phyloP scores from a whole-genome alignment of 2,329 filamentous ascomycete species.

The Aphanocladium album region DNA sequence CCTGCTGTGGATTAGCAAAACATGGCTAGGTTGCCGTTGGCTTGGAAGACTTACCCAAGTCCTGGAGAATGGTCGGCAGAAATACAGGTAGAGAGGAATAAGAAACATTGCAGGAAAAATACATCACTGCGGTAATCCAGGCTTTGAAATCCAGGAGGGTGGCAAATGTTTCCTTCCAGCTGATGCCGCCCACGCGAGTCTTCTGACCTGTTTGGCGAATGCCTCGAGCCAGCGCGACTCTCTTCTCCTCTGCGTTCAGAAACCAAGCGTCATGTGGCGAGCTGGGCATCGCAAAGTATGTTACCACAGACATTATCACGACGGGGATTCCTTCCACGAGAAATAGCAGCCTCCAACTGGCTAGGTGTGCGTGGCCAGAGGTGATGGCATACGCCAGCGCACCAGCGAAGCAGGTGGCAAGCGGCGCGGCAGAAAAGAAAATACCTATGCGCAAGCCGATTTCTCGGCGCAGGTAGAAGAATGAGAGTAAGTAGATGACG shows the following conservation, averaged over 20 bases:
- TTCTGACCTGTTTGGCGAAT: constrained; percentile 19
- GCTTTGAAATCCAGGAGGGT: constrained; percentile 30
- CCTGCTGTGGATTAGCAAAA: constrained; percentile 14
- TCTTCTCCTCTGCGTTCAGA: constrained; percentile 24
- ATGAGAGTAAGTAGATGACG: constrained; percentile 26
- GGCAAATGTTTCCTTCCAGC: constrained; percentile 28
- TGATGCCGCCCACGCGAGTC: constrained; percentile 14
- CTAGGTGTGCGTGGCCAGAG: constrained; percentile 22
- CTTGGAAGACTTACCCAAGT: constrained; percentile 24
- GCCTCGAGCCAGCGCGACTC: constrained; percentile 18
- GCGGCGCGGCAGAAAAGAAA: constrained; percentile 24
- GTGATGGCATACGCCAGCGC: constrained; percentile 30
- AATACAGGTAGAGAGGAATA: constrained; percentile 37
- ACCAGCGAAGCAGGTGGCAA: constrained; percentile 29
- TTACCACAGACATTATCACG: constrained; percentile 23
- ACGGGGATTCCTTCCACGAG: constrained; percentile 28
- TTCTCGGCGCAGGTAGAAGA: constrained; percentile 30
- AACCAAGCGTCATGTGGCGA: constrained; percentile 25
- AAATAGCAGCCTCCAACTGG: constrained; percentile 27
- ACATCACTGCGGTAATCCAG: constrained; percentile 24
- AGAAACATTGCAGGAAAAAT: constrained; percentile 34
- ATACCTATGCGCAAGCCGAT: constrained; percentile 25
- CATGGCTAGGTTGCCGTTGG: neutral
- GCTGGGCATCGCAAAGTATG: constrained; percentile 28
- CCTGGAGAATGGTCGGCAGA: constrained; percentile 35